phyloP scores from a whole-genome alignment of 2,329 filamentous ascomycete genomes.

The Neopestalotiopsis clavispora region DNA sequence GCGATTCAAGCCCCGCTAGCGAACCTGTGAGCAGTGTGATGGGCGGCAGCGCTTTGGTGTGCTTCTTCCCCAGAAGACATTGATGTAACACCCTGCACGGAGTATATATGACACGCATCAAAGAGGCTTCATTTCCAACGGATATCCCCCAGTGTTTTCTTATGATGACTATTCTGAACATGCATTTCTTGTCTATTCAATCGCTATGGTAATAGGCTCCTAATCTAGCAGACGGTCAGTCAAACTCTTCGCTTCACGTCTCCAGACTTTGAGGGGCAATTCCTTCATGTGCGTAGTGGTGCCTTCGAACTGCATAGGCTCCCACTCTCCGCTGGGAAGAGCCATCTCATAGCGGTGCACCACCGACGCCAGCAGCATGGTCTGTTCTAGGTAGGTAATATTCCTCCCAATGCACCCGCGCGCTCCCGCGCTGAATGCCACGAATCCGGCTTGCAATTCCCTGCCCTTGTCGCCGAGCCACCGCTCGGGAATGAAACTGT shows the following conservation, averaged over 20 bases:
- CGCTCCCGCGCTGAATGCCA: slow-evolving; percentile 39
- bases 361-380: slow-evolving; percentile 45
- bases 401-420: slow-evolving; percentile 35
- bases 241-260: slow-evolving; percentile 16
- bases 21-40: not conserved
- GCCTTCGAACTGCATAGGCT: slow-evolving; percentile 33
- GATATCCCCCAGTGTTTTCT: too few species aligned
- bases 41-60: not conserved
- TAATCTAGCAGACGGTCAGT: not conserved
- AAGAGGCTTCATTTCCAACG: not conserved
- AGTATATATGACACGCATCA: not conserved
- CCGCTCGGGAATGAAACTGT: slow-evolving; percentile 44
- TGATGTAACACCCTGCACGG: not conserved
- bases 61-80: not conserved
- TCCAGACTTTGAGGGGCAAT: slow-evolving; percentile 34
- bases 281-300: slow-evolving; percentile 29
- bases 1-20: not conserved
- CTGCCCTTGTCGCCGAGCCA: slow-evolving; percentile 47
- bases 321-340: slow-evolving; percentile 25
- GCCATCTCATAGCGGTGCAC: slow-evolving; percentile 48
- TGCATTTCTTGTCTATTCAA: not conserved
- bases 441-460: slow-evolving; percentile 41
- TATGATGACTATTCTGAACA: not conserved
- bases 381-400: slow-evolving; percentile 50
- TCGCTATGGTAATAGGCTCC: not conserved